Evolutionary conservation across 345 rosid species (phyloP), one percentile per base, ranked within the genome.

Genomic region (Euphorbia pulcherrima): DNA sequence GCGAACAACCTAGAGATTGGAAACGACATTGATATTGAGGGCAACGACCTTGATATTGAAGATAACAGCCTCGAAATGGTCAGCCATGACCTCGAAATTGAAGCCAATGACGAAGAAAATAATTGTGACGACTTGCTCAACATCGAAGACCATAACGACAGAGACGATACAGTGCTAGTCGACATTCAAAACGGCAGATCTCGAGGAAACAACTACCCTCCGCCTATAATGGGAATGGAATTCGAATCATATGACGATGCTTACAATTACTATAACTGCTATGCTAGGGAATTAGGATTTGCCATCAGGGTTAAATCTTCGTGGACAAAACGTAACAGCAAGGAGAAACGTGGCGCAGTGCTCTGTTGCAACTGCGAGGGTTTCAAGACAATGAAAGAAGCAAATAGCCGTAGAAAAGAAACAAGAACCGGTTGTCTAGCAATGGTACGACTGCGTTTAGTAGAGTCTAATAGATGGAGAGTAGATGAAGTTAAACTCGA

Each of bases 301-400:
- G 68, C 68, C 52, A 61, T 73, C 33, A 60, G 77, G 55, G 77
- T 73, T 57, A 73, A 73, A 66, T 67, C 71, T 53, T 73, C 77
- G 24, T 73, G 77, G 77, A 67, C 71, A 67, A 73, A 73, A 54
- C 72, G 77, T 13, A 73, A 73, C 37, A 73, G 77, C 68, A 67
- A 67, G 72, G 77, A 73, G 64, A 73, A 73, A 53, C 71, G 71
- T 21, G 77, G 77, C 44, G 77, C 77, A 30, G 77, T 73, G 26
- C 70, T 73, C 9, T 73, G 77, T 47, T 74, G 72, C 64, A 74
- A 68, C 33, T 67, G 72, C 26, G 68, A 74, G 68, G 77, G 77
- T 55, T 74, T 74, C 46, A 74, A 74, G 64, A 74, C 64, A 16
- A 68, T 63, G 41, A 74, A 74, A 55, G 77, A 74, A 55, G 77